These are phyloP conservation scores for Ailanthus altissimus DNA, from an alignment of 345 rosid genomes.

Conservation along the genomic window DNA sequence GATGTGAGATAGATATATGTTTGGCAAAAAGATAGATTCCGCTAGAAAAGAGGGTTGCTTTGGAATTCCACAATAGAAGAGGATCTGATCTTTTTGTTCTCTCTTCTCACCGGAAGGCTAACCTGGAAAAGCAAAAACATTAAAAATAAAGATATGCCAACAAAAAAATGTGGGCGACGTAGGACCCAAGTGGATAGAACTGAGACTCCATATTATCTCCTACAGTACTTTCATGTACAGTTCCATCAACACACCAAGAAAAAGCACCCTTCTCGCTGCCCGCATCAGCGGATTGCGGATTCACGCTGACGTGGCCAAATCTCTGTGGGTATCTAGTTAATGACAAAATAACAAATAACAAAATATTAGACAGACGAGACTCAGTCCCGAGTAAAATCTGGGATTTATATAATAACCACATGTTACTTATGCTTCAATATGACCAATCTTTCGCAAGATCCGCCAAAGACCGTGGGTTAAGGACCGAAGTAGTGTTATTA, in stretches of 20 bases:
- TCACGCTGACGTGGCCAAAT: slow-evolving; percentile 7
- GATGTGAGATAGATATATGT: slow-evolving; percentile 17
- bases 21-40: slow-evolving; percentile 34
- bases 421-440: slow-evolving; percentile 26
- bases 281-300: neutral
- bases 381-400: slow-evolving; percentile 22
- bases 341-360: too few relatives aligned
- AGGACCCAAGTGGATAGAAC: slow-evolving; percentile 37
- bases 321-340: neutral
- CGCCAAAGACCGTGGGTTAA: slow-evolving; percentile 14
- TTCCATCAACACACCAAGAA: slow-evolving; percentile 8
- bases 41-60: slow-evolving; percentile 28
- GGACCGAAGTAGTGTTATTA: neutral
- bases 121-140: neutral
- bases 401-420: slow-evolving; percentile 21
- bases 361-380: slow-evolving; percentile 12
- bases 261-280: too few relatives aligned
- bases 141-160: neutral
- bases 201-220: slow-evolving; percentile 1
- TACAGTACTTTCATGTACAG: slow-evolving; percentile 18
- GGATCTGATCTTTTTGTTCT: neutral
- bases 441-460: slow-evolving; percentile 30
- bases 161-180: slow-evolving; percentile 16
- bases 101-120: slow-evolving; percentile 15
- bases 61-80: slow-evolving; percentile 28